Evolutionary conservation across 2,329 filamentous ascomycete genomes (phyloP).

Genomic region (Teratosphaeria gauchensis): DNA sequence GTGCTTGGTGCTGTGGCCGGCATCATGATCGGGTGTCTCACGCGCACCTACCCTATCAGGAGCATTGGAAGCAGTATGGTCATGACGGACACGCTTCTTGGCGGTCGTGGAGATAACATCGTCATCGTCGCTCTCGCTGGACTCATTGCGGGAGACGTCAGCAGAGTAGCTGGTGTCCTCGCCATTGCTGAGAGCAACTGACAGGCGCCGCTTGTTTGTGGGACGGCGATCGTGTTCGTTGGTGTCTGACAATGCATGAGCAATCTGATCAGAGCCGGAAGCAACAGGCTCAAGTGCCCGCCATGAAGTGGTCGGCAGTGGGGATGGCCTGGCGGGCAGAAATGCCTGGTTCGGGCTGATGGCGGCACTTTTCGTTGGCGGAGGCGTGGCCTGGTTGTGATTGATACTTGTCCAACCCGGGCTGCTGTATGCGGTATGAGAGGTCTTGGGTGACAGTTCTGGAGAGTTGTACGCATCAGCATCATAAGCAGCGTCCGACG

Average conservation of each 20-base stretch:
- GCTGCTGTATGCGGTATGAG: not conserved
- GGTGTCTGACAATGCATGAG: not conserved
- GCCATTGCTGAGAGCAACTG: not conserved
- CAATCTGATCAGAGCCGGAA: not conserved
- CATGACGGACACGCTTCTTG: not conserved
- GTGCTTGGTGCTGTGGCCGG: constrained; percentile 3
- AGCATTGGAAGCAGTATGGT: not conserved
- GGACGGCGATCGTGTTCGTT: not conserved
- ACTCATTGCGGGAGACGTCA: constrained; percentile 1
- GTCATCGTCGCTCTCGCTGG: constrained; percentile 13
- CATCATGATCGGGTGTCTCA: not conserved
- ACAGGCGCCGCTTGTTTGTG: constrained; percentile 8
- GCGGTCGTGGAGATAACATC: constrained; percentile 7
- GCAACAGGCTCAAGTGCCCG: constrained; percentile 4
- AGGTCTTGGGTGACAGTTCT: constrained; percentile 21
- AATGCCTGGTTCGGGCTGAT: constrained; percentile 6
- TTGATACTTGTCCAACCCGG: constrained; percentile 20
- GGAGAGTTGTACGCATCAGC: constrained; percentile 11
- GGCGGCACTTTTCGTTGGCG: constrained; percentile 3
- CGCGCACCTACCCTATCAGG: not conserved
- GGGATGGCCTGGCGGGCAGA: constrained; percentile 11
- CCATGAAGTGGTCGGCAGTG: constrained; percentile 11
- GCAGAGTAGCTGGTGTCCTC: constrained; percentile 1
- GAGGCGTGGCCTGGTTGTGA: constrained; percentile 3
- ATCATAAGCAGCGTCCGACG: constrained; percentile 6